Evolutionary conservation across 164 flowering plant genomes (phyloP), one percentile per base, ranked within the genome.

Genomic region (Tinospora cordifolia): DNA sequence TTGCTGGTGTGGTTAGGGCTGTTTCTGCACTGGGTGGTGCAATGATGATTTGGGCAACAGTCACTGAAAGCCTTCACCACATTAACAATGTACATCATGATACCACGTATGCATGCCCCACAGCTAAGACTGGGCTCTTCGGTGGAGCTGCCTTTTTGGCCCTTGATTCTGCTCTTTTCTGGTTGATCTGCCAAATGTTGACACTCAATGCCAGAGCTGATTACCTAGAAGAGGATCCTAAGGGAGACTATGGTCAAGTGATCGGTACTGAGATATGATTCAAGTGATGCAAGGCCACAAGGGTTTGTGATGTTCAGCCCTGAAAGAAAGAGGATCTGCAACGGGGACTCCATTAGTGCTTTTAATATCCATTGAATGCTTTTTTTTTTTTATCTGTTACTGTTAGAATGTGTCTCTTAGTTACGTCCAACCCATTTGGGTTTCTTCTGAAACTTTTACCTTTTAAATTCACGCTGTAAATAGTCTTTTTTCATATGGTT

Each of bases 31-130:
- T 93, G 39, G 97, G 88, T 3, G 80, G 70, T 22, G 72, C 79
- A 8, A 49, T 91, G 79, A 71, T 90, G 74, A 49, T 91, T 26
- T 93, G 97, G 97, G 91, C 97, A 25, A 85, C 94, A 5, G 79
- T 90, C 62, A 68, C 82, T 3, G 98, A 90, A 79, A 87, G 84
- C 58, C 75, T 80, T 38, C 93, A 88, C 78, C 74, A 74, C 36
- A 17, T 76, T 21, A 62, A 65, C 66, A 86, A 84, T 46, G 75
- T 82, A 15, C 85, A 80, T 71, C 70, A 75, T 68, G 59, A 57
- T 62, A 17, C 70, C 19, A 57, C 62, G 13, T 63, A 69, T 44
- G 62, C 2, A 3, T 82, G 85, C 68, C 79, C 85, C 9, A 82
- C 85, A 8, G 83, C 83, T 25, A 78, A 82, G 79, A 82, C 83